Percentiles rank a stretch among this genome's conserved stretches.
These are phyloP conservation scores for Nothomitra cinnamomea DNA, from an alignment of 2,329 filamentous ascomycete species.

Conservation along the genomic window DNA sequence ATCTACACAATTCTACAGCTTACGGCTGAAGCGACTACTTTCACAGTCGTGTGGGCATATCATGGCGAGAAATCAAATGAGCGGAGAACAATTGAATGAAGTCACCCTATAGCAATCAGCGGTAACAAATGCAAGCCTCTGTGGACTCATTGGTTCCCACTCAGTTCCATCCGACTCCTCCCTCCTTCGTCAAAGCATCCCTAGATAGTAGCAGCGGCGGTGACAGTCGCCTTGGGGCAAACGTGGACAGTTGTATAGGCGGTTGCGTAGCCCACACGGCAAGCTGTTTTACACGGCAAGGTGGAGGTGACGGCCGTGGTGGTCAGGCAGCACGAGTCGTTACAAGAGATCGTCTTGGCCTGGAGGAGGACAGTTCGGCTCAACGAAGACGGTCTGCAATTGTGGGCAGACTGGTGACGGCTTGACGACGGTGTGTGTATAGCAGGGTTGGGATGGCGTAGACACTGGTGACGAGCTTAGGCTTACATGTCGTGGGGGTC, in stretches of 20 bases:
- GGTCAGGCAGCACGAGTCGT: not conserved
- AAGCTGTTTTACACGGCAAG: constrained; percentile 5
- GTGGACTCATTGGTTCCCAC: too few species aligned
- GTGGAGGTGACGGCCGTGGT: constrained; percentile 4
- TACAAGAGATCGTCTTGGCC: constrained; percentile 3
- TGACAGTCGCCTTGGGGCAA: too few species aligned
- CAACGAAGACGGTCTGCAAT: not conserved
- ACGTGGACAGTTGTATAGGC: not conserved
- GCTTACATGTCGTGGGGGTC: not conserved
- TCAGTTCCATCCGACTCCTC: too few species aligned
- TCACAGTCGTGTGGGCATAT: too few species aligned
- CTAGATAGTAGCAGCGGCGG: too few species aligned
- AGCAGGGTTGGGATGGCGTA: not conserved
- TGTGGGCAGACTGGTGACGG: not conserved
- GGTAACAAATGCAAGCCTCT: too few species aligned
- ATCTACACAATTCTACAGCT: too few species aligned
- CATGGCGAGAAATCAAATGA: too few species aligned
- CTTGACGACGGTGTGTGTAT: not conserved
- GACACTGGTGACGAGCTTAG: not conserved
- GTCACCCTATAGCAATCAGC: too few species aligned
- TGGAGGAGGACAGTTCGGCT: constrained; percentile 5
- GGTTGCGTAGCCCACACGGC: constrained; percentile 5
- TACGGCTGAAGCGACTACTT: too few species aligned
- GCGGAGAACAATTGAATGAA: too few species aligned
- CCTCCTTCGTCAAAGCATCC: too few species aligned